These are phyloP conservation scores for Hypoxylon rubiginosum DNA, from an alignment of 2,329 filamentous ascomycete genomes.

Conservation along the genomic window DNA sequence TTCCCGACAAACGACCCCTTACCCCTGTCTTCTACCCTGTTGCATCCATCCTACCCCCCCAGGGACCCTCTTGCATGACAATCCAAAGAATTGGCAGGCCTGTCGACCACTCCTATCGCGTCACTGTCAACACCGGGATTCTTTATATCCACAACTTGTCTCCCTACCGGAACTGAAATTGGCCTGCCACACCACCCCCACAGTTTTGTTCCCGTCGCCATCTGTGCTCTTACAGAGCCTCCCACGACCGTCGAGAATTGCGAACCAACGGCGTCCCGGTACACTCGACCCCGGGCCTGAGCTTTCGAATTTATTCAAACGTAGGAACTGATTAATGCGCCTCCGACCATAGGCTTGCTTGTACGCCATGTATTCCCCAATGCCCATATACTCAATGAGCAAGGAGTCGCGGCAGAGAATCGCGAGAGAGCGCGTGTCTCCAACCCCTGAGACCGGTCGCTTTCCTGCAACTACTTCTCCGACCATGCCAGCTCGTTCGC, in stretches of 20 bases:
- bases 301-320: conserved; percentile 36
- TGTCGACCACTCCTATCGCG: conserved; percentile 49
- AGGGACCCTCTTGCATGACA: conserved; percentile 51
- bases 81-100: conserved; percentile 49
- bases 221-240: conserved; percentile 43
- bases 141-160: conserved; percentile 49
- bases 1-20: conserved; percentile 37
- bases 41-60: conserved; percentile 44
- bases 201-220: conserved; percentile 43
- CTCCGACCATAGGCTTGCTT: conserved; percentile 25
- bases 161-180: conserved; percentile 43
- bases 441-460: conserved; percentile 38
- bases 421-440: conserved; percentile 38
- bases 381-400: conserved; percentile 41
- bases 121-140: conserved; percentile 46
- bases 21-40: conserved; percentile 45
- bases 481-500: conserved; percentile 30
- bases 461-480: conserved; percentile 37
- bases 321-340: conserved; percentile 36
- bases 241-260: conserved; percentile 41
- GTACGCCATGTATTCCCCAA: conserved; percentile 48
- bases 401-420: conserved; percentile 45
- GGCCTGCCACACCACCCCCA: conserved; percentile 47
- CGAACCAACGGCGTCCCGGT: conserved; percentile 39
- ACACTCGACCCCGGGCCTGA: conserved; percentile 39